These are phyloP conservation scores for Talaromyces rugulosus DNA, from an alignment of 2,329 filamentous ascomycete genomes.

Conservation along the genomic window DNA sequence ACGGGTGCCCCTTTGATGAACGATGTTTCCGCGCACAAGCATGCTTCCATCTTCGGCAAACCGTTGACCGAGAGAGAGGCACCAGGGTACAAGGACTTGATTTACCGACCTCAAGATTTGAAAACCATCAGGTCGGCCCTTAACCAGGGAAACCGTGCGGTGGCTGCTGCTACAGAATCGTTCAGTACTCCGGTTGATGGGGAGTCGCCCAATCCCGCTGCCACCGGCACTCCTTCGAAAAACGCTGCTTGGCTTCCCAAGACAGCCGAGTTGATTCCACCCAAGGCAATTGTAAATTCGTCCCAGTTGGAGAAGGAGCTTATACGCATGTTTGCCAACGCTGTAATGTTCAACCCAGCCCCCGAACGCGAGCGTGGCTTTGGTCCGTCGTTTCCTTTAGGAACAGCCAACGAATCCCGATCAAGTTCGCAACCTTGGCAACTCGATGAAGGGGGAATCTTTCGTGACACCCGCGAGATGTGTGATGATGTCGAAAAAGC, in stretches of 20 bases:
- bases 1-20: slow-evolving; percentile 70
- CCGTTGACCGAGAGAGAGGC: slow-evolving; percentile 71
- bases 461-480: slow-evolving; percentile 85
- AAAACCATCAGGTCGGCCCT: slow-evolving; percentile 74
- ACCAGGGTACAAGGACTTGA: slow-evolving; percentile 69
- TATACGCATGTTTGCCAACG: slow-evolving; percentile 95
- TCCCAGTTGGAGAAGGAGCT: slow-evolving; percentile 89
- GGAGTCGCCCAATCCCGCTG: slow-evolving; percentile 40
- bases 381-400: slow-evolving; percentile 56
- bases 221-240: slow-evolving; percentile 31
- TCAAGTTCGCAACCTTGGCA: slow-evolving; percentile 55
- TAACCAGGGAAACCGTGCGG: slow-evolving; percentile 42
- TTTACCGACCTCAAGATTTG: slow-evolving; percentile 71
- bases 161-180: slow-evolving; percentile 48
- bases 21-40: slow-evolving; percentile 70
- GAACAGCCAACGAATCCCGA: slow-evolving; percentile 35
- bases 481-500: slow-evolving; percentile 79
- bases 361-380: slow-evolving; percentile 68
- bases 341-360: slow-evolving; percentile 96
- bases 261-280: slow-evolving; percentile 73
- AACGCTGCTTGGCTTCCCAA: slow-evolving; percentile 46
- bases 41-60: slow-evolving; percentile 74
- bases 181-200: slow-evolving; percentile 60
- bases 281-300: slow-evolving; percentile 87
- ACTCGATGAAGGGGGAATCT: slow-evolving; percentile 77